phyloP scores from a whole-genome alignment of 345 rosid species.

The Heritiera fomes region DNA sequence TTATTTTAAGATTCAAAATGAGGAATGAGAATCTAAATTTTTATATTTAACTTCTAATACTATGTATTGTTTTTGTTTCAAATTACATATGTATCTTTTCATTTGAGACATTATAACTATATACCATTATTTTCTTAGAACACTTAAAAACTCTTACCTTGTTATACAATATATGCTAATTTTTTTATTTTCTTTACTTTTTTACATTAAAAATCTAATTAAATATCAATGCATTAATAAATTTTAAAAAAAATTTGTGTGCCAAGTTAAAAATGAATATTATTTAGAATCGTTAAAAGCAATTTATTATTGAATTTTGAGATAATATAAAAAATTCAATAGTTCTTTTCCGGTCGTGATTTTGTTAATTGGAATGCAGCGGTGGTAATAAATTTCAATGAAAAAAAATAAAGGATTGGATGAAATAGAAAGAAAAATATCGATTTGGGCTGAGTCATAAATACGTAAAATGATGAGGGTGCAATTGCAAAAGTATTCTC shows the following conservation, averaged over 20 bases:
- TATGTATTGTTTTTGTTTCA: no score
- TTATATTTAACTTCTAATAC: no score
- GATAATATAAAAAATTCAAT: background rate
- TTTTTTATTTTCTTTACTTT: background rate
- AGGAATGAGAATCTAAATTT: no score
- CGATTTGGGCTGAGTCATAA: background rate
- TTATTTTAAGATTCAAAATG: no score
- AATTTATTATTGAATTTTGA: no score
- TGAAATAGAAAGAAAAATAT: background rate
- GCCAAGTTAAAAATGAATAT: background rate
- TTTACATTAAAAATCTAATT: background rate
- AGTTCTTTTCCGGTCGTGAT: background rate
- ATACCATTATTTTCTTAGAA: no score
- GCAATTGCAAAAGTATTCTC: background rate
- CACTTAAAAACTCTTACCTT: background rate
- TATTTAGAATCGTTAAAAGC: background rate
- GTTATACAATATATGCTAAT: background rate
- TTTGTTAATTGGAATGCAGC: background rate
- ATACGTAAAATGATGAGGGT: slow-evolving; percentile 11
- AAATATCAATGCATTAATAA: background rate
- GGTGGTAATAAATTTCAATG: no score
- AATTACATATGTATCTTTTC: no score
- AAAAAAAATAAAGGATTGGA: background rate
- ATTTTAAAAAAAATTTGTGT: background rate
- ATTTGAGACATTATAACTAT: no score